Base-by-base conservation (phyloP, 768 basidiomycete species). In the Tricholoma sp. region DNA sequence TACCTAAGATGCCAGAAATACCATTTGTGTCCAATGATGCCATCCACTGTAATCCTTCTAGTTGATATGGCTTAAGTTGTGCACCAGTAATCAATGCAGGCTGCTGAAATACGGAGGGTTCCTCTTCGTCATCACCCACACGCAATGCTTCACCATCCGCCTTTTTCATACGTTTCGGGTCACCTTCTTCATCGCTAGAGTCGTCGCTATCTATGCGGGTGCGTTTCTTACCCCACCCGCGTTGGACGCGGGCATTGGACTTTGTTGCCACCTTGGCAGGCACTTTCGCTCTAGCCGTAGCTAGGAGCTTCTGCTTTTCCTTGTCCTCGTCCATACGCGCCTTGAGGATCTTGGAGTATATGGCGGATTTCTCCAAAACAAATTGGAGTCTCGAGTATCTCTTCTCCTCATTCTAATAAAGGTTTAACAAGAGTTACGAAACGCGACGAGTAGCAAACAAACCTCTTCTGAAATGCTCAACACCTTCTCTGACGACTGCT, bases 41-140 rank as follows among this genome's bases (percentile, higher is more conserved):
- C 90, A 97, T 90, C 96, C 96, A 98, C 60, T 95, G 90, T 14
- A 97, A 81, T 0, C 96, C 96, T 52, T 94, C 91, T 1, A 98
- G 80, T 68, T 99, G 96, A 68, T 97, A 98, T 32, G 87, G 81
- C 66, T 94, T 93, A 59, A 98, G 71, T 56, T 75, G 89, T 0
- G 85, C 93, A 4, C 96, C 96, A 0, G 93, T 93, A 39, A 99
- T 76, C 16, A 94, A 72, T 2, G 78, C 70, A 0, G 94, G 90
- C 67, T 98, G 96, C 51, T 82, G 71, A 62, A 90, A 88, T 24
- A 76, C 69, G 9, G 72, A 64, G 7, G 57, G 52, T 2, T 71
- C 71, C 39, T 67, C 67, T 39, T 73, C 63, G 24, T 63, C 62
- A 7, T 64, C 67, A 6, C 52, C 56, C 19, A 63, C 47, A 5